phyloP scores from a whole-genome alignment of 2,329 filamentous ascomycete genomes.

The Sclerotinia glacialis region DNA sequence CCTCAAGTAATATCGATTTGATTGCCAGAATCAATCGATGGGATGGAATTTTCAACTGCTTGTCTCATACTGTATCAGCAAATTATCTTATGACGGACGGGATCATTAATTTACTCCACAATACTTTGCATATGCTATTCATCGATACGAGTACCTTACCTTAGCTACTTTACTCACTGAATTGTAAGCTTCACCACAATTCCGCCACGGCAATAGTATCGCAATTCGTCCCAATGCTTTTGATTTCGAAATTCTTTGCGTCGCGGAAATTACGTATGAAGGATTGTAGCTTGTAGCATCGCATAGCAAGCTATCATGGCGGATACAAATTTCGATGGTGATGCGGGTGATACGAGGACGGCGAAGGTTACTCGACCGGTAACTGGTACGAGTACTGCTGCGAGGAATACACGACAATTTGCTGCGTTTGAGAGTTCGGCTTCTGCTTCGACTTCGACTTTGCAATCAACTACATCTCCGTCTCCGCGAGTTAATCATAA shows the following conservation, averaged over 20 bases:
- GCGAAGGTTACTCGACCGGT: not conserved
- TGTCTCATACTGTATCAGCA: not conserved
- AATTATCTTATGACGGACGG: constrained; percentile 4
- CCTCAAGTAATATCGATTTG: too few species aligned
- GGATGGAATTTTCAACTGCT: not conserved
- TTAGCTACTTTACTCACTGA: not conserved
- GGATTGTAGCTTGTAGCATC: not conserved
- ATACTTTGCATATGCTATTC: not conserved
- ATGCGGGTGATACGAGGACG: not conserved
- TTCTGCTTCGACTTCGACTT: not conserved
- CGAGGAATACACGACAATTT: not conserved
- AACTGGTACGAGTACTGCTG: not conserved
- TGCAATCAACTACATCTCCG: not conserved
- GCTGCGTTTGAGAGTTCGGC: not conserved
- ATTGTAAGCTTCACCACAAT: constrained; percentile 18
- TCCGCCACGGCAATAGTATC: not conserved
- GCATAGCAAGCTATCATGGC: not conserved
- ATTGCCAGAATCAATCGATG: not conserved
- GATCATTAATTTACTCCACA: constrained; percentile 1
- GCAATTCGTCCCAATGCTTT: constrained; percentile 8
- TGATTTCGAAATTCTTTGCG: constrained; percentile 2
- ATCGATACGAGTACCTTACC: constrained; percentile 5
- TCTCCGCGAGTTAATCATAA: not conserved
- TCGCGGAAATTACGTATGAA: not conserved
- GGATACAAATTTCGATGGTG: not conserved